These are phyloP conservation scores for Aphanomyces astaci DNA, from an alignment of 352 stramenopile genomes.

Conservation along the genomic window DNA sequence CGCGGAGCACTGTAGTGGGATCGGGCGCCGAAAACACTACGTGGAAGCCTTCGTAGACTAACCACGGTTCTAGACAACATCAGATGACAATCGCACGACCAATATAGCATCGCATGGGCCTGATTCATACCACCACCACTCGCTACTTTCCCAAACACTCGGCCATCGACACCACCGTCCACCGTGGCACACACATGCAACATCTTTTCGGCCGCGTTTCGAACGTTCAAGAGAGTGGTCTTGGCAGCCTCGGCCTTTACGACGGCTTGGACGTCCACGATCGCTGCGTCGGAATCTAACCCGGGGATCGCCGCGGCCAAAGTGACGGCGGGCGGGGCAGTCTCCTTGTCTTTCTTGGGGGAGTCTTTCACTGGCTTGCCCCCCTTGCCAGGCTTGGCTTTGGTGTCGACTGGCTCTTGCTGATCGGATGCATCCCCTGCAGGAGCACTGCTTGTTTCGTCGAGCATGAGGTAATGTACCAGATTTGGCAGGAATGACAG, in stretches of 20 bases:
- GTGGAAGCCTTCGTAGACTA: conserved; percentile 15
- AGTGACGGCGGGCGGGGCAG: not conserved
- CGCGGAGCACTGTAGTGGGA: not conserved
- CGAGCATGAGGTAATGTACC: conserved; percentile 13
- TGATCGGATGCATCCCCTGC: not conserved
- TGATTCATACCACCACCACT: not conserved
- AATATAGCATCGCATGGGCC: not conserved
- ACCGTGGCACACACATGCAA: conserved; percentile 2
- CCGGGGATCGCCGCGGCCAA: not conserved
- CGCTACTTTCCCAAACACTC: not conserved
- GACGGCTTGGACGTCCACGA: not conserved
- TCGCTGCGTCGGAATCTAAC: not conserved
- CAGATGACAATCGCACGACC: not conserved
- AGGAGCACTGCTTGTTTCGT: not conserved
- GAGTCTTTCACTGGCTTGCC: not conserved
- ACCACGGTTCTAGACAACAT: not conserved
- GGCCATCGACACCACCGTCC: not conserved
- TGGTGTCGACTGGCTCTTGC: not conserved
- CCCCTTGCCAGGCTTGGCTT: not conserved
- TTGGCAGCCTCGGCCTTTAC: not conserved
- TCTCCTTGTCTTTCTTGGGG: conserved; percentile 2
- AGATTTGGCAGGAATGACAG: not conserved
- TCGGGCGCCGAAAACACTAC: not conserved
- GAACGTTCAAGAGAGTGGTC: not conserved
- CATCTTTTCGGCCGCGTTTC: conserved; percentile 13